Conservation (phyloP, 352 stramenopile species). For the Phytophthora sp. region DNA sequence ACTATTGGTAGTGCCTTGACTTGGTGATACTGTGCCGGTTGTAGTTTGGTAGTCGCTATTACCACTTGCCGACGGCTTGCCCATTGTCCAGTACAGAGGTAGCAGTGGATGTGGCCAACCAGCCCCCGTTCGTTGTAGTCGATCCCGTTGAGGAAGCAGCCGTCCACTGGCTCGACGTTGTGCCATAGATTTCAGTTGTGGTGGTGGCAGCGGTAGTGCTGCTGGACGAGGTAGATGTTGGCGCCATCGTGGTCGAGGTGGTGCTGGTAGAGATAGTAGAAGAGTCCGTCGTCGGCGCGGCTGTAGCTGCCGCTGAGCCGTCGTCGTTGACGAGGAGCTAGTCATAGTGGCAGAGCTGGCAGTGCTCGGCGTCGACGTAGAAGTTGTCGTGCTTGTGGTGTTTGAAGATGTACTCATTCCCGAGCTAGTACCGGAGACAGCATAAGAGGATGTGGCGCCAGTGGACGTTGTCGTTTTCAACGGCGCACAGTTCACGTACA, state of each 20-base stretch:
- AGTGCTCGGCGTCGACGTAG: slow-evolving; percentile 8
- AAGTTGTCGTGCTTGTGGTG: slow-evolving; percentile 12
- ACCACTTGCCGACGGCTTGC: slow-evolving; percentile 8
- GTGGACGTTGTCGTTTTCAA: slow-evolving; percentile 24
- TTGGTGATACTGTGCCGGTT: slow-evolving; percentile 21
- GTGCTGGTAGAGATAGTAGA: slow-evolving; percentile 7
- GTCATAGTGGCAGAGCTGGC: slow-evolving; percentile 3
- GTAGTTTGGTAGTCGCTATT: slow-evolving; percentile 21
- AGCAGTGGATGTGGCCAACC: slow-evolving; percentile 4
- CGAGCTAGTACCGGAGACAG: slow-evolving; percentile 11
- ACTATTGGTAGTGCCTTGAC: slow-evolving; percentile 5
- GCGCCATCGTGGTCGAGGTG: slow-evolving; percentile 10
- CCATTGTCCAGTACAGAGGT: slow-evolving; percentile 8
- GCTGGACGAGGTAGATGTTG: slow-evolving; percentile 10
- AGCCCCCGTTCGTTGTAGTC: slow-evolving; percentile 10
- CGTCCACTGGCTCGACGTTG: slow-evolving; percentile 15
- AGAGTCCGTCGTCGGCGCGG: slow-evolving; percentile 10
- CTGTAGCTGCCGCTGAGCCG: slow-evolving; percentile 20
- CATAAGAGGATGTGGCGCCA: slow-evolving; percentile 28
- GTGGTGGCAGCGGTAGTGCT: slow-evolving; percentile 7
- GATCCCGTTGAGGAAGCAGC: slow-evolving; percentile 4
- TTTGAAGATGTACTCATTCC: slow-evolving; percentile 5
- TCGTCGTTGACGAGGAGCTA: slow-evolving; percentile 7
- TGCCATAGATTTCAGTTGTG: not conserved
- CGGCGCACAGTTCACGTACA: slow-evolving; percentile 45